Conservation (phyloP, 2,329 filamentous ascomycete genomes). For the Nigrospora oryzae region DNA sequence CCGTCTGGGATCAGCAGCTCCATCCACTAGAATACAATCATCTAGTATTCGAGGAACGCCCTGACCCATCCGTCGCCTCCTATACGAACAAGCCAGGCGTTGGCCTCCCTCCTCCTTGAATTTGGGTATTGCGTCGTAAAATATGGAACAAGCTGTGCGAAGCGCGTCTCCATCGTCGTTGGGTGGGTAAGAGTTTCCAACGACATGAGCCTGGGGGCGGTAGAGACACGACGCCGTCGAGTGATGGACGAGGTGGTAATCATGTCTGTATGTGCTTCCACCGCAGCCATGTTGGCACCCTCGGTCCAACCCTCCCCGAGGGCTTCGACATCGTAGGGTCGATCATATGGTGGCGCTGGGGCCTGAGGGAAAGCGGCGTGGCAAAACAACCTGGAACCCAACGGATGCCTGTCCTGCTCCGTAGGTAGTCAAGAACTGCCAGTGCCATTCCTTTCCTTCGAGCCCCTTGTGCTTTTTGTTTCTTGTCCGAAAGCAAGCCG, state of each 20-base stretch:
- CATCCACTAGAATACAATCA: constrained; percentile 25
- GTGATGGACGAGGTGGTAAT: too few species aligned
- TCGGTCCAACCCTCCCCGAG: neutral
- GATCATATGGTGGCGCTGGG: constrained; percentile 11
- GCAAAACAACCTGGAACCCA: constrained; percentile 13
- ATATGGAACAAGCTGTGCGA: too few species aligned
- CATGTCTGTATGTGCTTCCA: too few species aligned
- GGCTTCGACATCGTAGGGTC: constrained; percentile 6
- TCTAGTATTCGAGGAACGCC: constrained; percentile 17
- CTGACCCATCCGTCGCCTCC: constrained; percentile 18
- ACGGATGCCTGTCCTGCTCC: constrained; percentile 6
- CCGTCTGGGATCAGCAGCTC: constrained; percentile 7
- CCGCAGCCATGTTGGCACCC: too few species aligned
- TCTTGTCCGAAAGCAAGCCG: too few species aligned
- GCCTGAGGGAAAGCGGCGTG: constrained; percentile 10
- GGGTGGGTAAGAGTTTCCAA: too few species aligned
- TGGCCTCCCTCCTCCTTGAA: constrained; percentile 13
- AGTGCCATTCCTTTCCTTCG: neutral
- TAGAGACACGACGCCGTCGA: too few species aligned
- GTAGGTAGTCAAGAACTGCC: neutral
- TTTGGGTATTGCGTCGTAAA: constrained; percentile 21
- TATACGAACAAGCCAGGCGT: constrained; percentile 15
- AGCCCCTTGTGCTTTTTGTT: neutral
- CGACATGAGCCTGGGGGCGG: too few species aligned
- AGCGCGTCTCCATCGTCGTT: too few species aligned